Conservation (phyloP, 371 early-diverging fungal species). For the Rhizopus arrhizus region DNA sequence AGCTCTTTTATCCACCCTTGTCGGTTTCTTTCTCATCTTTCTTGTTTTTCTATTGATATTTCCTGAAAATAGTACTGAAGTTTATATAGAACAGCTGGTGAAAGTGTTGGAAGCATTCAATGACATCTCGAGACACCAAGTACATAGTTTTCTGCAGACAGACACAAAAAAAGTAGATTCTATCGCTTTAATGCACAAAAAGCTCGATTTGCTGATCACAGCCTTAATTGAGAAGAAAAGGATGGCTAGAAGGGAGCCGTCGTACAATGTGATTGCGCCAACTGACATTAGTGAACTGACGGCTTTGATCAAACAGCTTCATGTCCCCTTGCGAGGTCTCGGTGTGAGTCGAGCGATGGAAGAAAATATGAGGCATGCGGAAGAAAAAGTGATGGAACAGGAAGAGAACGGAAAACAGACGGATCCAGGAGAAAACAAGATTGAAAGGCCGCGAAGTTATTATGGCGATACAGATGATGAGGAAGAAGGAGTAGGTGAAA, state of each 20-base stretch:
- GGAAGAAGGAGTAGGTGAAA: slow-evolving; percentile 14
- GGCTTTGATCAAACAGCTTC: slow-evolving; percentile 36
- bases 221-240: slow-evolving; percentile 37
- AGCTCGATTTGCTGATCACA: slow-evolving; percentile 28
- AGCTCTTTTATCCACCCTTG: slow-evolving; percentile 29
- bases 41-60: slow-evolving; percentile 31
- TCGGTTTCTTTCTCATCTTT: slow-evolving; percentile 38
- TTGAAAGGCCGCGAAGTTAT: slow-evolving; percentile 25
- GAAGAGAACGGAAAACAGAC: slow-evolving; percentile 1
- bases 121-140: slow-evolving; percentile 34
- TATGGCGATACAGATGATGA: slow-evolving; percentile 33
- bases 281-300: slow-evolving; percentile 46
- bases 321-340: slow-evolving; percentile 43
- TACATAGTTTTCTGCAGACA: slow-evolving; percentile 27
- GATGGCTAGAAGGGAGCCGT: slow-evolving; percentile 40
- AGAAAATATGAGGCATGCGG: slow-evolving; percentile 46
- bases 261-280: slow-evolving; percentile 42
- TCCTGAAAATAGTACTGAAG: slow-evolving; percentile 47
- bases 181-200: slow-evolving; percentile 28
- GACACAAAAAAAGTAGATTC: slow-evolving; percentile 17
- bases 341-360: slow-evolving; percentile 45
- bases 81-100: slow-evolving; percentile 39
- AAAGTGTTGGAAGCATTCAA: slow-evolving; percentile 38
- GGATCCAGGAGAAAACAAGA: neutral
- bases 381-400: slow-evolving; percentile 2